Percentiles rank a stretch among this genome's conserved stretches.
phyloP scores from a whole-genome alignment of 2,329 filamentous ascomycete species.

The Fusarium coicis region DNA sequence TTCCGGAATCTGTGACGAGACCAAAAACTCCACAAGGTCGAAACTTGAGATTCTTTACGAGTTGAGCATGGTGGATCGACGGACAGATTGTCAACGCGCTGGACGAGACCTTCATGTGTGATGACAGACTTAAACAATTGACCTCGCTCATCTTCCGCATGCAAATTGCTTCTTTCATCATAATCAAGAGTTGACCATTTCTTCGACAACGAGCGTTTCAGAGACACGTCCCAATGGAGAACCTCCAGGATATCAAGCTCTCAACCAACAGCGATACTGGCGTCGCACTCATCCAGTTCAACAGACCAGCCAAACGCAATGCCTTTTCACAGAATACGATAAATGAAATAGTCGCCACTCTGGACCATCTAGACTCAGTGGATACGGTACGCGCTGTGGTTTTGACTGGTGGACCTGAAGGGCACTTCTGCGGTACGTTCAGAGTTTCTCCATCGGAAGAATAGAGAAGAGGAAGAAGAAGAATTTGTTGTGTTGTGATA shows the following conservation, averaged over 20 bases:
- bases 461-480: background rate
- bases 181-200: background rate
- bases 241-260: constrained; percentile 24
- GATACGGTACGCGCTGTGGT: constrained; percentile 14
- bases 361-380: constrained; percentile 19
- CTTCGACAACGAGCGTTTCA: background rate
- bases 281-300: constrained; percentile 29
- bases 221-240: constrained; percentile 12
- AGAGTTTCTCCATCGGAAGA: background rate
- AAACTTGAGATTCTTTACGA: background rate
- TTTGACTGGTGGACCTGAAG: constrained; percentile 28
- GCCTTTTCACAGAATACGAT: constrained; percentile 32
- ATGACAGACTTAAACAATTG: constrained; percentile 8
- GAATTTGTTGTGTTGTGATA: background rate
- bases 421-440: constrained; percentile 29
- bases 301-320: constrained; percentile 32
- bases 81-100: background rate
- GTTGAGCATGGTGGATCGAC: background rate
- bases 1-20: constrained; percentile 7
- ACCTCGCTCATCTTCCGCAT: background rate
- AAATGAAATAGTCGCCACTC: constrained; percentile 15
- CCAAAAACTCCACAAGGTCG: constrained; percentile 6
- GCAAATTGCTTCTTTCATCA: background rate
- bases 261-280: background rate
- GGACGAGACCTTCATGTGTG: background rate